Percentiles rank a stretch among this genome's conserved stretches.
Evolutionary conservation across 192 early-diverging fungal genomes (phyloP).

Genomic region (Backusella mclennaniae): DNA sequence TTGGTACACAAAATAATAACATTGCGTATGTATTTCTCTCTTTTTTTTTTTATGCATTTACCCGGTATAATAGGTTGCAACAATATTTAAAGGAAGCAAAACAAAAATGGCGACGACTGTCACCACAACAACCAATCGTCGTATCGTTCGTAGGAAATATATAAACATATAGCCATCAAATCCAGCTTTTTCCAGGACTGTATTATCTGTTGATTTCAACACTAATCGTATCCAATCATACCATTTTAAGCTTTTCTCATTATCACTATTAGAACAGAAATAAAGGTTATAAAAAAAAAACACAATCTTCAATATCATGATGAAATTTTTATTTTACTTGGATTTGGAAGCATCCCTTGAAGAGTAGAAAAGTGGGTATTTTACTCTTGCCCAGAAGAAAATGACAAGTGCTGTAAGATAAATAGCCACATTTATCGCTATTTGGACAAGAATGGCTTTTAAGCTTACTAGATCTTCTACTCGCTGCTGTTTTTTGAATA

Average conservation of each 20-base stretch:
- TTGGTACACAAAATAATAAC: not conserved
- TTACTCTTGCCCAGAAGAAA: constrained; percentile 54
- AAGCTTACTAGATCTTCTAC: constrained; percentile 31
- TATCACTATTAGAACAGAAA: constrained; percentile 14
- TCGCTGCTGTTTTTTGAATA: constrained; percentile 25
- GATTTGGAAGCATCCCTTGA: constrained; percentile 23
- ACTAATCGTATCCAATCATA: constrained; percentile 66
- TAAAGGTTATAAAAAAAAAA: not conserved
- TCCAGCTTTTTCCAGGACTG: constrained; percentile 62
- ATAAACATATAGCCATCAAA: constrained; percentile 71
- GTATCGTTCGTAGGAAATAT: constrained; percentile 57
- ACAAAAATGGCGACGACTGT: constrained; percentile 54
- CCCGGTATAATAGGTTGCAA: constrained; percentile 34
- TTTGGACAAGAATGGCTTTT: constrained; percentile 56
- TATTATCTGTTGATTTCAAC: constrained; percentile 54
- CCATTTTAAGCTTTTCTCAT: constrained; percentile 48
- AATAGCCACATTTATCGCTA: constrained; percentile 55
- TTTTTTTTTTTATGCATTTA: not conserved
- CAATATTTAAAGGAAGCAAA: constrained; percentile 64
- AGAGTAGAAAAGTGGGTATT: constrained; percentile 41
- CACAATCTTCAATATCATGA: not conserved
- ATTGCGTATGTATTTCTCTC: not conserved
- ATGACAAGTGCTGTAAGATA: constrained; percentile 50
- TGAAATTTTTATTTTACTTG: constrained; percentile 1
- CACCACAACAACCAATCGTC: constrained; percentile 53